Evolutionary conservation across 106 monocot genomes (phyloP), one percentile per base, ranked within the genome.

Genomic region (Dendrobium catenatum): DNA sequence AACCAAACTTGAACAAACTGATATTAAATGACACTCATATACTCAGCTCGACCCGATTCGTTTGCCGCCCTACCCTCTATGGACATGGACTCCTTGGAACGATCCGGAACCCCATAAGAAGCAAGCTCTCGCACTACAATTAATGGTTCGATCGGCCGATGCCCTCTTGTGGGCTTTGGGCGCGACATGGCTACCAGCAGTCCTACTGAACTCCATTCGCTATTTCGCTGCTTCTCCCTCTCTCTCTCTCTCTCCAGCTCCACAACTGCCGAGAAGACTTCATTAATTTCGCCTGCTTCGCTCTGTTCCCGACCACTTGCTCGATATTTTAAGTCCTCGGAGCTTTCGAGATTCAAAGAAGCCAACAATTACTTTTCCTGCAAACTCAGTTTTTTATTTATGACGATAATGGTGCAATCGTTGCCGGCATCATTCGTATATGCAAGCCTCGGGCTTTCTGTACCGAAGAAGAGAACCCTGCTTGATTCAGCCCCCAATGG

Each of bases 401-500:
- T 4, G 56, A 75, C 54, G 61, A 73, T 41, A 78, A 77, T 78
- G 78, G 78, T 42, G 37, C 54, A 59, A 9, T 77, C 77, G 31
- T 24, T 18, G 15, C 2, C 40, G 8, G 16, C 70, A 66, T 66
- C 64, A 51, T 3, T 20, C 8, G 4, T 15, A 46, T 11, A 29
- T 44, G 31, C 31, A 17, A 59, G 22, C 55, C 11, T 37, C 8
- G 20, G 3, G 19, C 41, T 78, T 29, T 59, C 17, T 31, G 10
- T 41, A 1, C 59, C n/a, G 33, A 31, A 20, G 37, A 40, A 55
- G 33, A 70, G 15, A 70, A 8, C 9, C 41, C 78, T 78, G 27
- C 4, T 49, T 0, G 19, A 27, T 24, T 58, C 7, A 40, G 9
- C 15, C 31, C n/a, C 67, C 70, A 9, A 70, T 70, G 68, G 80